Conservation (phyloP, 345 rosid genomes). For the Sapria himalayana region DNA sequence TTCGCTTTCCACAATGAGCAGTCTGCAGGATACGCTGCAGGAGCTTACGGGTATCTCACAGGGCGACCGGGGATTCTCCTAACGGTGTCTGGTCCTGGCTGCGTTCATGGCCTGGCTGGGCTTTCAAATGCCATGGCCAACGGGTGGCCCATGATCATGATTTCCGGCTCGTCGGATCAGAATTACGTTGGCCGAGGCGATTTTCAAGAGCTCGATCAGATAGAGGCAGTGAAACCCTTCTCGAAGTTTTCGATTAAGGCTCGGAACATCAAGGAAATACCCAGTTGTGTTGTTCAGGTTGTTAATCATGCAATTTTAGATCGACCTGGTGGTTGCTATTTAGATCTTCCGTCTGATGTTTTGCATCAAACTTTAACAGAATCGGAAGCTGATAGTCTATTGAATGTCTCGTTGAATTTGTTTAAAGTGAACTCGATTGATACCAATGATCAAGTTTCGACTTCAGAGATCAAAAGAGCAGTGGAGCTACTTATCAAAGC, state of each 20-base stretch:
- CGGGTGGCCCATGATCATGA: constrained; percentile 77
- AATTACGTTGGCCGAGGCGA: constrained; percentile 63
- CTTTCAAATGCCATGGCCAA: constrained; percentile 79
- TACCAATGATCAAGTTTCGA: constrained; percentile 3
- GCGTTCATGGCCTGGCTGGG: constrained; percentile 92
- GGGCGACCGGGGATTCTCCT: constrained; percentile 69
- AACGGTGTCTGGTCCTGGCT: constrained; percentile 91
- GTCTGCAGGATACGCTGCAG: constrained; percentile 95
- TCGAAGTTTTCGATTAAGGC: constrained; percentile 54
- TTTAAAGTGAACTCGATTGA: constrained; percentile 6
- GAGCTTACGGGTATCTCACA: constrained; percentile 82
- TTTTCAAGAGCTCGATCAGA: constrained; percentile 87
- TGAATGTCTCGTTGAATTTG: constrained; percentile 14
- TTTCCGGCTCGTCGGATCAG: constrained; percentile 92
- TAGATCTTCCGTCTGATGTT: constrained; percentile 80
- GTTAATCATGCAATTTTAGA: constrained; percentile 42
- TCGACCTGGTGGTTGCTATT: constrained; percentile 81
- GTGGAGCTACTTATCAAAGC: constrained; percentile 45
- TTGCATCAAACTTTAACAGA: constrained; percentile 54
- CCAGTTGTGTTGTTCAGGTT: constrained; percentile 52
- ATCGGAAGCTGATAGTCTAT: constrained; percentile 38
- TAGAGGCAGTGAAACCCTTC: constrained; percentile 65
- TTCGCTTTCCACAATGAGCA: constrained; percentile 95
- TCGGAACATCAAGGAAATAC: constrained; percentile 41
- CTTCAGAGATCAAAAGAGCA: constrained; percentile 39